Base-by-base conservation (phyloP, 2,329 filamentous ascomycete genomes). In the Aspergillus ochraceus region DNA sequence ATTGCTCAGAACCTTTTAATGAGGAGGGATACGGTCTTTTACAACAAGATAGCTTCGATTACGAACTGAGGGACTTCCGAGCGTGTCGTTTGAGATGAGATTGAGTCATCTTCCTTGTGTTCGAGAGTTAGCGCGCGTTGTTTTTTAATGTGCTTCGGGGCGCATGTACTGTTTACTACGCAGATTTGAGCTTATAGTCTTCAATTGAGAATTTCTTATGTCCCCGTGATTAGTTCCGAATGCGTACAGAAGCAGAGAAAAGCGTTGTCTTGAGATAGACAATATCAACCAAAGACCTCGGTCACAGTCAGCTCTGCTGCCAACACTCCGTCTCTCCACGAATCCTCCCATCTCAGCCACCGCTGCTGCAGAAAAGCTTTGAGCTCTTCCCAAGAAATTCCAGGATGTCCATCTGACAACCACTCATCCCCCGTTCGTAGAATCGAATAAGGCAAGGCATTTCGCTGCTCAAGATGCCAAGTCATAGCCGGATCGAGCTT, bases 321-420 rank as follows among this genome's bases (percentile, higher is more conserved):
- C 36, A 42, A 14, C 3, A n/a, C 36, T n/a, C 14, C 26, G 22
- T 55, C 45, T 19, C 54, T 20, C 45, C 45, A 55, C 29, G 45
- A 49, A 36, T 55, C 54, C 45, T 49, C 54, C 54, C 54, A 55
- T n/a, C 26, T 11, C 14, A 49, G 29, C 45, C 54, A 55, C 19
- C 54, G 45, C 46, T 26, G 45, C 3, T 17, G 45, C 19, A 55
- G 9, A n/a, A 39, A 55, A 6, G 4, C 17, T 5, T 26, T 22
- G 17, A n/a, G 29, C 29, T 55, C 42, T 14, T 49, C 53, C 39
- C n/a, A 30, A 4, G 17, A 14, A 26, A 20, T 32, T 6, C 11
- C 2, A 20, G 20, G 19, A 2, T 26, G 6, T 24, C 10, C 1
- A 17, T 20, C 39, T 10, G 24, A 22, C 6, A 20, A 9, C 53